Evolutionary conservation across 83 land plant species (phyloP), one percentile per base, ranked within the genome.

Genomic region (Picea abies): DNA sequence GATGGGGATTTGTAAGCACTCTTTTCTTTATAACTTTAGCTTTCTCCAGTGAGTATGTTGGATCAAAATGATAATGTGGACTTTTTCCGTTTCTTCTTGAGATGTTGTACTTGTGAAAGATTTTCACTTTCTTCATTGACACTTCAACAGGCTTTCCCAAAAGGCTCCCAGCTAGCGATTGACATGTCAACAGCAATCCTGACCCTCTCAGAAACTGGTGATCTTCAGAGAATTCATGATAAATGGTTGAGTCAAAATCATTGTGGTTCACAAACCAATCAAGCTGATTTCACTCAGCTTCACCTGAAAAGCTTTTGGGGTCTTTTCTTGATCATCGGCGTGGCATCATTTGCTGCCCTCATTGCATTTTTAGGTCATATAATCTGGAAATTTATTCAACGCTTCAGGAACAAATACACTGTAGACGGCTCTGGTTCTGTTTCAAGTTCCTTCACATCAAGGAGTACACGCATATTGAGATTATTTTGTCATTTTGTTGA

Each of bases 1-100:
- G 96, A 5, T 95, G 97, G 97, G 97, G 97, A 86, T 95, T 93
- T 87, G 96, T 94, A 83, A 92, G 96, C 86, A 82, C 79, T 63
- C 26, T 66, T 3, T 44, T 29, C 3, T 17, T 29, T 0, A 15
- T 20, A 20, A n/a, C 81, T 17, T n/a, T 9, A 56, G 26, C 2
- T 76, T 63, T 82, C 16, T 61, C n/a, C n/a, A 1, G 11, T 20
- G 77, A 80, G 0, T 8, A 12, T 32, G 6, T 23, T 29, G 29
- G 4, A 0, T 62, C 15, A 26, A 10, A 8, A 61, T 69, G 44
- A 29, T 20, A 80, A 35, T 63, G 69, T 32, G 39, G 77, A 20
- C 19, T 61, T 39, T 64, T 39, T n/a, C 4, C 6, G 1, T 81
- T 68, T 10, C 9, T 64, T 10, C 29, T 52, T 10, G 10, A 52